Evolutionary conservation across 176 grass and related monocot genomes (phyloP).

Genomic region (Cymbopogon citratus): DNA sequence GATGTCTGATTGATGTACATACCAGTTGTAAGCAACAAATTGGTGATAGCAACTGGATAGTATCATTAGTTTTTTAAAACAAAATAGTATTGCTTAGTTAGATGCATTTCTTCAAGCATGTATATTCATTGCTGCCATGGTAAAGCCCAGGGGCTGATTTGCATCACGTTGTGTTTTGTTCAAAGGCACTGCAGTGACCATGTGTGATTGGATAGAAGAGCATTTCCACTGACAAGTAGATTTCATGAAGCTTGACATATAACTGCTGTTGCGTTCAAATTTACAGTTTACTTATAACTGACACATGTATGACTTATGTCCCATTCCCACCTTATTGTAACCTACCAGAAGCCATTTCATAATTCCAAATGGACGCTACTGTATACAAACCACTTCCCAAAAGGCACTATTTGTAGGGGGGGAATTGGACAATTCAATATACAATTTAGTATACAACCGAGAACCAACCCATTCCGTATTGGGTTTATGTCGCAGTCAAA

Average conservation of each 20-base stretch:
- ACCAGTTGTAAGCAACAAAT: not conserved
- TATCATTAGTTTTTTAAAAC: not conserved
- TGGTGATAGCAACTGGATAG: not conserved
- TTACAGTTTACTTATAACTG: not conserved
- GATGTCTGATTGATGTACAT: slow-evolving; percentile 51
- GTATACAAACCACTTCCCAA: not conserved
- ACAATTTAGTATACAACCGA: not conserved
- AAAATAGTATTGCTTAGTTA: not conserved
- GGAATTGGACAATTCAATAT: not conserved
- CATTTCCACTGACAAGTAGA: not conserved
- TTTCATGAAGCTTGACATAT: not conserved
- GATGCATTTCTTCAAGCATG: not conserved
- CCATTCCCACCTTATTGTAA: not conserved
- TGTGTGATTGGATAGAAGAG: not conserved
- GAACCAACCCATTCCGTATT: not conserved
- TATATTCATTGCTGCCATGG: not conserved
- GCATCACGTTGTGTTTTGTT: not conserved
- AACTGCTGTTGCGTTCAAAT: not conserved
- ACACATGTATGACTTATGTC: not conserved
- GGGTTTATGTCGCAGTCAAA: not conserved
- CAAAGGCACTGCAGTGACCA: not conserved
- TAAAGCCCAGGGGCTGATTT: not conserved
- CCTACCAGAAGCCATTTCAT: not conserved
- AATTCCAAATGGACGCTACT: not conserved
- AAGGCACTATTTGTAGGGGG: not conserved